Base-by-base conservation (phyloP, 2,329 filamentous ascomycete species). In the Aureobasidium sp. region DNA sequence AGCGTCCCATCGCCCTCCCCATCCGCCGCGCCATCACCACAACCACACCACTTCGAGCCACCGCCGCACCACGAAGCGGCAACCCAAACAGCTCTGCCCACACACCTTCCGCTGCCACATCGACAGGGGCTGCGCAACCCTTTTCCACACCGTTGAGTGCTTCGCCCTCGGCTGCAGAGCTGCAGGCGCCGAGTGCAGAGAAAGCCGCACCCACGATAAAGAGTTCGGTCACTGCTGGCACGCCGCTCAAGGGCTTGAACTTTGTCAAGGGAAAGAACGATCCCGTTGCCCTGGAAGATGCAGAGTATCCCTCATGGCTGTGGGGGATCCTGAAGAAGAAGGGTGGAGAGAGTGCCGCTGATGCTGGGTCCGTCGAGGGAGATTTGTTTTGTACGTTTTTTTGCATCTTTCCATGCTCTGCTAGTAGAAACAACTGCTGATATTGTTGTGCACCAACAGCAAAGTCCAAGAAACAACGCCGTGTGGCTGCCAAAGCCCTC, bases 401-500 rank as follows among this genome's bases (percentile, higher is more conserved):
- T 31, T 22, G 14, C n/a, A n/a, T 27, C n/a, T 4, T 36, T 3
- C 37, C 15, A n/a, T 34, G 12, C 11, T 27, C 44, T 25, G 27
- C 41, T 14, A 12, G 36, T 25, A 29, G 37, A 39, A 29, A 42
- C 34, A 25, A 25, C 14, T n/a, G 20, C 59, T 62, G 17, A 55
- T 20, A 15, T 6, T 6, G 4, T 7, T 7, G 2, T 7, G 2
- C 34, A 37, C 25, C 12, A 34, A 63, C 64, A 91, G 88, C 89
- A 63, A 94, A 94, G 83, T 92, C 88, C 31, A 91, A 90, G 75
- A 93, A 92, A 72, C 85, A 91, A 74, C 85, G 90, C 64, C 82
- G 85, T 62, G 73, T 87, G 61, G 90, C 90, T 9, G 84, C 85
- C 45, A 91, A 73, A 80, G 89, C 78, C 76, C 81, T 73, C 75